Evolutionary conservation across 352 stramenopile species (phyloP), one percentile per base, ranked within the genome.

Genomic region (Globisporangium viniferum): DNA sequence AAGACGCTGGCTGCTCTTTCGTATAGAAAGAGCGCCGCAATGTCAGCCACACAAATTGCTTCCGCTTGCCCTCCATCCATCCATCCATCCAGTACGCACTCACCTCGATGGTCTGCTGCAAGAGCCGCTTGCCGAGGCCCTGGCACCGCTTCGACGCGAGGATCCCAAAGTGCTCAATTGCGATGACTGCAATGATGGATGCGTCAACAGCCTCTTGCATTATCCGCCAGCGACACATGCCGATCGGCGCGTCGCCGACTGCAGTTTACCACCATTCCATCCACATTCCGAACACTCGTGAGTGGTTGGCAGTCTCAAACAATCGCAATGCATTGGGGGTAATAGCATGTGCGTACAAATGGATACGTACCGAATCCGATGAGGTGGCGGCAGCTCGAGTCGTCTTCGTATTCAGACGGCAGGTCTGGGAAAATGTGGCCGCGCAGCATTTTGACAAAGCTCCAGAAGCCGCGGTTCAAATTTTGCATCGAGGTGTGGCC

Each of bases 201-300:
- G 66, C 77, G n/a, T 90, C 77, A 15, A n/a, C 60, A n/a, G 31
- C 44, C 9, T 82, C 70, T 6, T 67, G 44, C 5, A 72, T 63
- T 49, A 80, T 59, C 22, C 75, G 68, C 82, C 84, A 94, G 14
- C 82, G 72, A 22, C 78, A 77, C 3, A 84, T 73, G 35, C 74
- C 86, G 22, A 92, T 88, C 5, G 86, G 86, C 53, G 75, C 81
- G 69, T 94, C 86, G 7, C 86, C 86, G 66, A 94, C 86, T 92
- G 61, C 41, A 44, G 14, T 46, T 4, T 20, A 7, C 12, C 39
- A 46, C 24, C 24, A 24, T 24, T 24, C 4, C 39, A 46, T 14
- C 1, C 39, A 24, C 68, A 51, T 41, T 74, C 49, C 41, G 36
- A 59, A 49, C 22, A 20, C 62, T 15, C 10, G 39, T 27, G 29